Base-by-base conservation (phyloP, 352 stramenopile species). In the Globisporangium paddicum region DNA sequence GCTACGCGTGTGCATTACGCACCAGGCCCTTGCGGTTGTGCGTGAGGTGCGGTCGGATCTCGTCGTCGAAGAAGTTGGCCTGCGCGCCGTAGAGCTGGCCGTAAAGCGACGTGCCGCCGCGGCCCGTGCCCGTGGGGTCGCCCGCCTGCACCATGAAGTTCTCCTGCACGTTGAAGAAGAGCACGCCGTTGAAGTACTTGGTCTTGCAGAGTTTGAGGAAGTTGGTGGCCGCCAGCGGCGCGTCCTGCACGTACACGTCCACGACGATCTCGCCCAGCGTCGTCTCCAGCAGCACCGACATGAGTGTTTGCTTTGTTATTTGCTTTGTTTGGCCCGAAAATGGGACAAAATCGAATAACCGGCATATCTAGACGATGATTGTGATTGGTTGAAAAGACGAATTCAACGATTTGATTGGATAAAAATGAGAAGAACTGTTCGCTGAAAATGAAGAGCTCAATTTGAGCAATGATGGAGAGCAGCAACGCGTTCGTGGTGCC, bases 121-220 rank as follows among this genome's bases (percentile, higher is more conserved):
- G 76, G n/a, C 98, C 98, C 47, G 97, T 98, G 53, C 90, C 97
- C 23, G 84, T 98, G 4, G 86, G 86, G 58, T 95, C 86, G 68
- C 95, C 72, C 38, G 87, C 75, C 50, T 98, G 95, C 30, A 93
- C 77, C 74, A 98, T 96, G 47, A 97, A 97, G 68, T 97, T 96
- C 63, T 97, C 78, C 70, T 98, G 90, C n/a, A 98, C 86, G 69
- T 98, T 98, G 75, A 98, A 98, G 71, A 98, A 96, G 9, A 98
- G 77, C 55, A 76, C 82, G 55, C 85, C 80, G 73, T 98, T 93
- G 71, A 98, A 98, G 71, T 98, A 98, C 69, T 96, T 96, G 67
- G 69, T 78, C 77, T 97, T 96, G 79, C 95, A 98, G 21, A 98
- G 80, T 69, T 98, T 98, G 52, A 98, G 74, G 66, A 98, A 98